A percentile compares a stretch with the other conserved stretches of the same genome.
Conservation (phyloP, 306 rosid genomes). For the Sophora flavescens region DNA sequence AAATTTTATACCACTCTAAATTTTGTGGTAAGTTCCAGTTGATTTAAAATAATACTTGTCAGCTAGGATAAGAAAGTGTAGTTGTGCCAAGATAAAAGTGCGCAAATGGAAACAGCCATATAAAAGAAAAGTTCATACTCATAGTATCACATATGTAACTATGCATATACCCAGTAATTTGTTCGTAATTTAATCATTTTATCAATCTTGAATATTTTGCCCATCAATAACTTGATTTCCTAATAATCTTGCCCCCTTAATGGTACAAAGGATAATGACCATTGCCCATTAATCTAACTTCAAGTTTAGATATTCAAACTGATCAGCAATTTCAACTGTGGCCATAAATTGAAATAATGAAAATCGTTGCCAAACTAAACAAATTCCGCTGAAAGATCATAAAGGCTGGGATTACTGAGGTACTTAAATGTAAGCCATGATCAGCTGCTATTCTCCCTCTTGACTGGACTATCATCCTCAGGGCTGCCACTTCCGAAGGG, state of each 20-base stretch:
- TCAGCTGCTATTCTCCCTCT: slow-evolving; percentile 29
- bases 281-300: slow-evolving; percentile 4
- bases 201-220: not conserved
- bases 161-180: not conserved
- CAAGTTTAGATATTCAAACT: not conserved
- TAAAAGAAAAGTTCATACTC: not conserved
- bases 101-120: not conserved
- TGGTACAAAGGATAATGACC: slow-evolving; percentile 19
- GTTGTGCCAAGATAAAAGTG: not conserved
- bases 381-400: not conserved
- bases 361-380: not conserved
- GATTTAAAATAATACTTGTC: too few species aligned
- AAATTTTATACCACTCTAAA: too few species aligned
- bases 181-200: slow-evolving; percentile 8
- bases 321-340: not conserved
- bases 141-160: not conserved
- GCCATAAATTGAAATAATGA: not conserved
- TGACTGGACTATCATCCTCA: not conserved
- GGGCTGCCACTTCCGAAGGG: not conserved
- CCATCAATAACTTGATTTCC: slow-evolving; percentile 15
- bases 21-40: too few species aligned
- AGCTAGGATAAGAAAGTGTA: too few species aligned
- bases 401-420: not conserved
- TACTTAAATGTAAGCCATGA: slow-evolving; percentile 13
- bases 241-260: not conserved